Evolutionary conservation across 495 filamentous ascomycete genomes (phyloP), one percentile per base, ranked within the genome.

Genomic region (Penicillium maclennaniae): DNA sequence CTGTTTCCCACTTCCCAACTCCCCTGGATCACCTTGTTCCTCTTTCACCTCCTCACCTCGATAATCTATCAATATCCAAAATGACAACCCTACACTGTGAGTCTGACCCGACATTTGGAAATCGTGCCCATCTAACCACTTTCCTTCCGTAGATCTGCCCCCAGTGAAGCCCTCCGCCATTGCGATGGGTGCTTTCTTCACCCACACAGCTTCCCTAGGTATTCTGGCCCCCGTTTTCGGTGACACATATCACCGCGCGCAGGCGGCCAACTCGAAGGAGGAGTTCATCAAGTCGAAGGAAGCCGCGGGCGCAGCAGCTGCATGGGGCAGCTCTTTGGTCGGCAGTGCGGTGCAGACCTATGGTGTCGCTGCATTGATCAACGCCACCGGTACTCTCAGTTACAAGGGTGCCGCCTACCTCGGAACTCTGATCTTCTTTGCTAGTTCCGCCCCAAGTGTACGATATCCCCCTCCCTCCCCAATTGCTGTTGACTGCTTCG

Each of bases 361-460:
- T 65, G 93, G 92, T 59, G 86, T 98, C 47, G 93, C 89, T 57
- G 93, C 93, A 43, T 78, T 98, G 58, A 89, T 98, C 76, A 97
- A 96, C 70, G 89, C 91, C 52, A 96, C 92, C 25, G 91, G 91
- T 54, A 95, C 92, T 38, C 77, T 98, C 48, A 88, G 79, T 74
- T 97, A 97, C 76, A 96, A 96, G 80, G 93, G 93, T 62, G 93
- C 93, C 54, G 89, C 93, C 16, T 98, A 97, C 74, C 75, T 98
- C 34, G 93, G 93, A 47, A 80, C 79, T 36, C 79, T 98, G 62
- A 85, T 98, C 70, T 97, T 98, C 79, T 81, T 91, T 43, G 93
- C 93, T 53, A 92, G 85, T 63, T 81, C 87, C 49, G 91, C 92
- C 49, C 93, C 93, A 43, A 82, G 85, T 51, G 91, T 96, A 87